These are phyloP conservation scores for Fusarium sp. DNA, from an alignment of 2,329 filamentous ascomycete genomes.

Conservation along the genomic window DNA sequence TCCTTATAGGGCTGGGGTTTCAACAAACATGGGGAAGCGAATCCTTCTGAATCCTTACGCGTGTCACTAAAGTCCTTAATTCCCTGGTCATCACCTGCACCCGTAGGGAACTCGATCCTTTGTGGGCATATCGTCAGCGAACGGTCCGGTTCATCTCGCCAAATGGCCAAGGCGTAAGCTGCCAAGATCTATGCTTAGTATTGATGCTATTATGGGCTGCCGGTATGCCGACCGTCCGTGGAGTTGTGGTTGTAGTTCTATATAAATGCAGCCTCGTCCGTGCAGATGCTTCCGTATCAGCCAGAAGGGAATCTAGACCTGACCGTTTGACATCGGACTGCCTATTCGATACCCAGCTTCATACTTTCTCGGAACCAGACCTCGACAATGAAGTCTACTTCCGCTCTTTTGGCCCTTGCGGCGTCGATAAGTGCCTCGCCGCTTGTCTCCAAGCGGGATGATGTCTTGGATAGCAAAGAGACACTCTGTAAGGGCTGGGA, in stretches of 20 bases:
- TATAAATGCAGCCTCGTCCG: neutral
- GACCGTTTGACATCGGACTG: neutral
- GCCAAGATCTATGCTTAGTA: neutral
- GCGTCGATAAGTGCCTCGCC: neutral
- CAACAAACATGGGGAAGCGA: neutral
- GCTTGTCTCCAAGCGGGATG: neutral
- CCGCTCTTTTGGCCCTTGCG: neutral
- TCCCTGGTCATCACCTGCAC: neutral
- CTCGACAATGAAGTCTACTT: slow-evolving; percentile 6
- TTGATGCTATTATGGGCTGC: neutral
- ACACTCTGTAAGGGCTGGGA: slow-evolving; percentile 19
- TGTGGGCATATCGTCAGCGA: neutral
- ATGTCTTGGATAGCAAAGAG: neutral
- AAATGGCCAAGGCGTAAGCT: neutral
- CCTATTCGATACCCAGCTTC: neutral
- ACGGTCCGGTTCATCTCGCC: neutral
- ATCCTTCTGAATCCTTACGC: neutral
- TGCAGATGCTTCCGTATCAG: neutral
- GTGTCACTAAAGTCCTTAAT: neutral
- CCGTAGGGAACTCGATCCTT: neutral
- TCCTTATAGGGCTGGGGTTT: neutral
- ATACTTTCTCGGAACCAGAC: neutral
- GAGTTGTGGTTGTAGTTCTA: neutral
- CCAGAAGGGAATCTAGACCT: neutral
- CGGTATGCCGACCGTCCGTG: neutral